Evolutionary conservation across 257 asterid genomes (phyloP).

Genomic region (Lavandula angustifolia): DNA sequence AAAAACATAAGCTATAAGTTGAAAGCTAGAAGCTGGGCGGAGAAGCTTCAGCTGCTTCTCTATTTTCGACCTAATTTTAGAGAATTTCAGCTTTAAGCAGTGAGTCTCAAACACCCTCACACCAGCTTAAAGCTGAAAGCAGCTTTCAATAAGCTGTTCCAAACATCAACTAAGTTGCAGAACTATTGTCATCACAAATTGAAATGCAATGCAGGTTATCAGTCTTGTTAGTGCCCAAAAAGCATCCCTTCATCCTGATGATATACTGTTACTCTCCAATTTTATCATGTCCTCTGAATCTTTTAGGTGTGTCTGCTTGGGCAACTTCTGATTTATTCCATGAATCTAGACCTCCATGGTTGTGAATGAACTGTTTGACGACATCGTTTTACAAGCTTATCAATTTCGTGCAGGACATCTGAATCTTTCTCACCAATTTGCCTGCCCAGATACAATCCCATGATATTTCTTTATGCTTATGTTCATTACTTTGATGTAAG

Average conservation of each 20-base stretch:
- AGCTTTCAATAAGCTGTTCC: too few species aligned
- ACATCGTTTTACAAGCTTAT: conserved; percentile 26
- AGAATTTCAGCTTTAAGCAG: too few species aligned
- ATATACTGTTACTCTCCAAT: conserved; percentile 84
- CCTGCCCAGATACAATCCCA: conserved; percentile 94
- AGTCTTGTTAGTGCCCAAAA: conserved; percentile 94
- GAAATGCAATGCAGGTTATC: conserved; percentile 74
- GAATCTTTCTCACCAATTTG: conserved; percentile 99
- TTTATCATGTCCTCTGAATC: conserved; percentile 93
- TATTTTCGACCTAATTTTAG: too few species aligned
- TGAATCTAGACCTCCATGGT: conserved; percentile 10
- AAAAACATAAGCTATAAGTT: too few species aligned
- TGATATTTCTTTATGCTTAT: conserved; percentile 93
- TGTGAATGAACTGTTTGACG: conserved; percentile 22
- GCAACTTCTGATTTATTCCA: conserved; percentile 3
- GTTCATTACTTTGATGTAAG: conserved; percentile 99
- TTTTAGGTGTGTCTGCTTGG: conserved; percentile 59
- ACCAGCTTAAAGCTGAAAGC: too few species aligned
- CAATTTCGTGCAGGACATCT: conserved; percentile 74
- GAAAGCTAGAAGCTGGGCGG: too few species aligned
- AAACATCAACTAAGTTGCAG: too few species aligned
- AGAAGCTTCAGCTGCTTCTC: too few species aligned
- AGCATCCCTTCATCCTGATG: conserved; percentile 95
- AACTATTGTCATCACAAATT: conserved; percentile 29
- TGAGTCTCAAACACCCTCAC: too few species aligned